phyloP scores from a whole-genome alignment of 257 asterid species.

The Forsythia viridissima region DNA sequence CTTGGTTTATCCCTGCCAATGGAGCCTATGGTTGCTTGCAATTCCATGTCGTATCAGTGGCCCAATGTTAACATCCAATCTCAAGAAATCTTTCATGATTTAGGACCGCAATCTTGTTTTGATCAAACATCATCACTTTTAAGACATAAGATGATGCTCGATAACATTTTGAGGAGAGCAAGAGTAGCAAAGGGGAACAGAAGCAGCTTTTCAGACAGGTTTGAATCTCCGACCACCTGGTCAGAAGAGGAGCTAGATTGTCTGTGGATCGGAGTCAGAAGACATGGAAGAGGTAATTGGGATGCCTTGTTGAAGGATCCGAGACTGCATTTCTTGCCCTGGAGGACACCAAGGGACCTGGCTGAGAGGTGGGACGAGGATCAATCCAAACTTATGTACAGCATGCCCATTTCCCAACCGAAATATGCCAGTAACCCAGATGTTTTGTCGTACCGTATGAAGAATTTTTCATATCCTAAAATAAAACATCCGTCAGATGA shows the following conservation, averaged over 20 bases:
- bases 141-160: slow-evolving; percentile 56
- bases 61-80: slow-evolving; percentile 35
- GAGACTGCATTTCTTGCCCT: slow-evolving; percentile 47
- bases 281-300: slow-evolving; percentile 74
- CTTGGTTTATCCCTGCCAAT: slow-evolving; percentile 35
- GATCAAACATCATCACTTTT: slow-evolving; percentile 41
- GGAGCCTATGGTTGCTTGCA: slow-evolving; percentile 27
- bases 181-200: slow-evolving; percentile 42
- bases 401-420: slow-evolving; percentile 30
- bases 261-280: slow-evolving; percentile 79
- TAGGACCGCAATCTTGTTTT: slow-evolving; percentile 24
- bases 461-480: slow-evolving; percentile 13
- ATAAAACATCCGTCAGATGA: slow-evolving; percentile 14
- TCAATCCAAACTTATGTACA: slow-evolving; percentile 38
- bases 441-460: slow-evolving; percentile 10
- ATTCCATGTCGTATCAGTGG: slow-evolving; percentile 33
- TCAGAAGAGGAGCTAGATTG: slow-evolving; percentile 68
- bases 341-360: slow-evolving; percentile 54
- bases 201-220: slow-evolving; percentile 35
- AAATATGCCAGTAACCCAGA: slow-evolving; percentile 25
- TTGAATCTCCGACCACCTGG: slow-evolving; percentile 53
- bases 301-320: slow-evolving; percentile 56
- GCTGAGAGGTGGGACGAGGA: slow-evolving; percentile 68
- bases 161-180: slow-evolving; percentile 43
- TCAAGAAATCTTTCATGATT: slow-evolving; percentile 38